phyloP scores from a whole-genome alignment of 257 asterid species.

The Sherardia arvensis region DNA sequence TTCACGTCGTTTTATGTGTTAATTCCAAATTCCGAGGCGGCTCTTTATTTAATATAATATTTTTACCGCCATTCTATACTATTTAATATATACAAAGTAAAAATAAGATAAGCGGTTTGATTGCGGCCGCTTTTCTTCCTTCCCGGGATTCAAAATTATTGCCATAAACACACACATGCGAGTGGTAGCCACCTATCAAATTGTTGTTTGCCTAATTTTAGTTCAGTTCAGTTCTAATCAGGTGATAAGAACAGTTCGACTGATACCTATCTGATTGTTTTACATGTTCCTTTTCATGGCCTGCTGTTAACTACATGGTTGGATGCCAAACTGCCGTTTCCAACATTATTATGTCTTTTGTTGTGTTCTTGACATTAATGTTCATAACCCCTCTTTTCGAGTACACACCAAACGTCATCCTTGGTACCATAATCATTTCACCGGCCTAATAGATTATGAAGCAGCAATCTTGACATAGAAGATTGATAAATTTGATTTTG shows the following conservation, averaged over 20 bases:
- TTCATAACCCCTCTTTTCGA: conserved; percentile 83
- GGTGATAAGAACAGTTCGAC: neutral
- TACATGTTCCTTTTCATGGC: conserved; percentile 88
- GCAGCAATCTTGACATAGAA: conserved; percentile 79
- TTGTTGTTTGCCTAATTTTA: neutral
- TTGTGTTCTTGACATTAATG: conserved; percentile 59
- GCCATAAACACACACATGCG: too few relatives aligned
- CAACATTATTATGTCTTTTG: conserved; percentile 77
- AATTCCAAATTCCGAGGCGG: too few relatives aligned
- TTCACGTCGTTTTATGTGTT: too few relatives aligned
- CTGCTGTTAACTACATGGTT: conserved; percentile 92
- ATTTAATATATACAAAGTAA: too few relatives aligned
- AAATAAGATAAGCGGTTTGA: too few relatives aligned
- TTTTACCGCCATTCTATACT: too few relatives aligned
- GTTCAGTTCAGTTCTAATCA: neutral
- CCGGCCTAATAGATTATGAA: conserved; percentile 75
- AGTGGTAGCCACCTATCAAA: too few relatives aligned
- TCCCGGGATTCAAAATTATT: too few relatives aligned
- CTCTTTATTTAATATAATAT: too few relatives aligned
- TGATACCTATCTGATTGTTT: neutral
- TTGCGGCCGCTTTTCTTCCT: too few relatives aligned
- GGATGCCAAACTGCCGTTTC: conserved; percentile 93
- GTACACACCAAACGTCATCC: conserved; percentile 89
- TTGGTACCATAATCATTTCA: conserved; percentile 84
- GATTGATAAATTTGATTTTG: conserved; percentile 76